phyloP scores from a whole-genome alignment of 768 basidiomycete species.

The Rhizopogon vesiculosus region DNA sequence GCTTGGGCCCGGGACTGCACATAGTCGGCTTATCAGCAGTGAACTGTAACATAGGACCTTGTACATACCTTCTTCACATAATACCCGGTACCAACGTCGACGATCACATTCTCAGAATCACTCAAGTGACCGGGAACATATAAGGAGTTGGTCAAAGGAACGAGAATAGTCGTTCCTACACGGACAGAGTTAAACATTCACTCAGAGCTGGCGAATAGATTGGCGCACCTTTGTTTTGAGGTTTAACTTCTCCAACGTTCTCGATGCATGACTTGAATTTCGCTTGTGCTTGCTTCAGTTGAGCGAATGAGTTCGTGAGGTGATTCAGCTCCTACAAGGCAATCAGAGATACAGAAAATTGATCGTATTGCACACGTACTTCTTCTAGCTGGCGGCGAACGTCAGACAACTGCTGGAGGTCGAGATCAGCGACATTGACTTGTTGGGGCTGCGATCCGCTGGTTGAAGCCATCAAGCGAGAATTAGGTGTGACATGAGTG shows the following conservation, averaged over 20 bases:
- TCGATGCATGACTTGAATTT: slow-evolving; percentile 89
- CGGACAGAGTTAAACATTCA: neutral
- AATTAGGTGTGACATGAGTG: slow-evolving; percentile 1
- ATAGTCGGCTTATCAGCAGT: neutral
- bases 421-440: slow-evolving; percentile 78
- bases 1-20: slow-evolving; percentile 82
- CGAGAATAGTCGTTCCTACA: slow-evolving; percentile 81
- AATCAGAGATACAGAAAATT: neutral
- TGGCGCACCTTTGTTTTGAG: slow-evolving; percentile 54
- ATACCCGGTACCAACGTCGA: slow-evolving; percentile 96
- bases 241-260: slow-evolving; percentile 71
- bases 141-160: slow-evolving; percentile 91
- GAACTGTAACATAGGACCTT: neutral
- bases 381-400: slow-evolving; percentile 92
- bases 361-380: slow-evolving; percentile 35
- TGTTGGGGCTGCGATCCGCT: slow-evolving; percentile 48
- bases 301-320: slow-evolving; percentile 85
- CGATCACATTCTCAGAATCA: slow-evolving; percentile 82
- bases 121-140: slow-evolving; percentile 91
- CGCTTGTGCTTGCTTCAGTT: slow-evolving; percentile 88
- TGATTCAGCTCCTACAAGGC: slow-evolving; percentile 79
- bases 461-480: slow-evolving; percentile 28
- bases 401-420: slow-evolving; percentile 80
- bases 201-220: neutral
- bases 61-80: slow-evolving; percentile 83